Base-by-base conservation (phyloP, 768 basidiomycete genomes). In the Mycena haematopus region DNA sequence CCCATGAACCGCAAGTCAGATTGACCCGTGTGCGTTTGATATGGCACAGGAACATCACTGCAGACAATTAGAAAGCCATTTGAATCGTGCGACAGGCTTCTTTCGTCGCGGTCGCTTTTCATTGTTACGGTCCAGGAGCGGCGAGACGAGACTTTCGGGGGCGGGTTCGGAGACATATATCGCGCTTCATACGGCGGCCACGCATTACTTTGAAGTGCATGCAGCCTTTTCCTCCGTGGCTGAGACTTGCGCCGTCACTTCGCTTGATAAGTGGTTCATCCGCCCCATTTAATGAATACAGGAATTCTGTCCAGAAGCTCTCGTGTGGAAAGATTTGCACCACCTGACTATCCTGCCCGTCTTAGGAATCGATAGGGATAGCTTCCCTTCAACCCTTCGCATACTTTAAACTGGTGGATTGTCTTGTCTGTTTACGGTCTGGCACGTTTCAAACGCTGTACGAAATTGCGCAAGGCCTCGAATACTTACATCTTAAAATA, bases 81-180 rank as follows among this genome's bases (percentile, higher is more conserved):
- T 7, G 60, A 66, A 42, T 19, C 52, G 9, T 59, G 36, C 27
- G 66, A 61, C 25, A 55, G n/a, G n/a, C 62, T 71, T 14, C 70
- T 67, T 14, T 57, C 64, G 10, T 56, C 62, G 0, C 52, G 62
- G 10, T 56, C 62, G 0, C 52, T 71, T 11, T 64, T 68, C 50
- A 65, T 71, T 9, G 45, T 45, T 27, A 53, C 33, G 2, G 62
- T 69, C 29, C 29, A 15, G 21, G 49, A 57, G 7, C 38, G 35
- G 7, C 38, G 35, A 25, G 67, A 65, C 21, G 45, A 38, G 2
- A 52, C 38, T 27, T 58, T 24, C 47, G 68, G 69, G 9, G 70
- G 70, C 17, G 60, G 70, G 6, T 71, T 68, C 45, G 68, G 54
- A 14, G 69, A 71, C 46, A 62, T 71, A 4, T 70, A 58, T 58